Evolutionary conservation across 306 rosid species (phyloP), one percentile per base, ranked within the genome.

Genomic region (Leucaena leucocephala): DNA sequence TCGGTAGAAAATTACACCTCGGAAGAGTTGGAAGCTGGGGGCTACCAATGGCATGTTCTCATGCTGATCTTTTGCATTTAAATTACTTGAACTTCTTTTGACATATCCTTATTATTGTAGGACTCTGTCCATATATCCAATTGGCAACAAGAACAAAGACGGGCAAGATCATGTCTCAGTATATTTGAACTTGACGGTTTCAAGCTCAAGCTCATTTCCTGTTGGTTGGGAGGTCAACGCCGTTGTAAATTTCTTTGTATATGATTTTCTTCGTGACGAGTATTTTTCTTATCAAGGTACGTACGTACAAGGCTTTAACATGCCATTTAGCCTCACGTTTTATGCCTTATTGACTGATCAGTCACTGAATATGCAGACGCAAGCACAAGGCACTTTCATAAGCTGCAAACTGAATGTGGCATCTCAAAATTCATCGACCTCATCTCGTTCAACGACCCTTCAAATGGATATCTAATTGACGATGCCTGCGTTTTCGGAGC

Each of bases 401-500:
- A 34, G 13, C 13, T 85, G 52, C 81, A 80, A 72, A 82, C 62
- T 12, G 78, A 42, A n/a, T 82, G 82, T 78, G 86, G 86, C 2
- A 42, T 85, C 38, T 2, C 80, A 15, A 71, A 85, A 71, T 79
- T 82, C 46, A 61, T 85, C 11, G 69, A 50, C 82, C 77, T 77
- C 21, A 70, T 42, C 36, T 70, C 78, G 27, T 80, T 86, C 58
- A 55, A 72, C 0, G 55, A 86, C 48, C 78, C 83, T 52, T 77
- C 85, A 17, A 86, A 80, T 3, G 86, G 89, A 63, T 83, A 80
- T 46, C 2, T 86, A 3, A 21, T 52, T 36, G 78, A 64, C 0
- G 87, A 83, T 70, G 38, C 62, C 0, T 86, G 89, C 38, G 81
- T 77, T 5, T 86, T 86, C 12, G 87, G 89, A 74, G 89, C 21